These are phyloP conservation scores for Rhododendron ferrugineum DNA, from an alignment of 148 eudicot species.

Conservation along the genomic window DNA sequence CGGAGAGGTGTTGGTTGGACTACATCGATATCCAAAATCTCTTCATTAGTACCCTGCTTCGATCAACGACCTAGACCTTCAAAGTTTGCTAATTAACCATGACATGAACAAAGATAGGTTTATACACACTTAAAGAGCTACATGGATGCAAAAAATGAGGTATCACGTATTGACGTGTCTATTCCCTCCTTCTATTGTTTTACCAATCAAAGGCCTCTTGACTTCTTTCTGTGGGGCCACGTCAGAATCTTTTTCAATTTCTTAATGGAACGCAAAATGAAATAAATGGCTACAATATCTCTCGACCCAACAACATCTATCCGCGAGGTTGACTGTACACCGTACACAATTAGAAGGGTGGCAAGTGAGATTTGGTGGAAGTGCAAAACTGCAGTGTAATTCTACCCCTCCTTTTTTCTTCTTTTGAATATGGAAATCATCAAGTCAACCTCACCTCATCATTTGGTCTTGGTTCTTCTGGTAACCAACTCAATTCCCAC, in stretches of 20 bases:
- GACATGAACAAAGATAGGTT: background rate
- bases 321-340: background rate
- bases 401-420: slow-evolving; percentile 6
- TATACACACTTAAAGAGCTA: background rate
- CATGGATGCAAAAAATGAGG: background rate
- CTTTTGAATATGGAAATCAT: slow-evolving; percentile 40
- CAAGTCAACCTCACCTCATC: slow-evolving; percentile 98
- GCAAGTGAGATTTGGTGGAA: background rate
- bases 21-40: no score
- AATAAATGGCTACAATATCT: background rate
- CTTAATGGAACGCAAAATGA: background rate
- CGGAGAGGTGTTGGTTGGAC: no score
- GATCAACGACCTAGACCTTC: background rate
- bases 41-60: background rate
- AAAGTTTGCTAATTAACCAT: no score
- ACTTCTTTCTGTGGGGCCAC: background rate
- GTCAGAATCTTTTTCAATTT: background rate
- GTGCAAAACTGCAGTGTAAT: background rate
- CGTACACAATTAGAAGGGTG: background rate
- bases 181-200: background rate
- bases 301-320: background rate
- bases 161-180: background rate
- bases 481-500: slow-evolving; percentile 51
- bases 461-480: slow-evolving; percentile 91
- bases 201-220: background rate